Conservation (phyloP, 1,139 yeast species). For the Geotrichum reessii region DNA sequence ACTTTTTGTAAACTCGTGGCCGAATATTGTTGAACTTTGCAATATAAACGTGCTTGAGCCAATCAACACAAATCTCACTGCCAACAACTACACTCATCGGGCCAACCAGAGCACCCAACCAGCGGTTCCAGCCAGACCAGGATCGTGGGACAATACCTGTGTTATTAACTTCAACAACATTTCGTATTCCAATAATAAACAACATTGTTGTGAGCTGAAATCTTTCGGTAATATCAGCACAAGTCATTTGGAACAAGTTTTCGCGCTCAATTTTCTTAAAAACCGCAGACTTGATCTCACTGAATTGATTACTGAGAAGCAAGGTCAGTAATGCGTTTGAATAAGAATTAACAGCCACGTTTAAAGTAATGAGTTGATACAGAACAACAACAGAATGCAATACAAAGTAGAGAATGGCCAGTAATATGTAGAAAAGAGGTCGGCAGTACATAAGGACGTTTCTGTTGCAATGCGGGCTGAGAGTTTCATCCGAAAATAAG, state of each 20-base stretch:
- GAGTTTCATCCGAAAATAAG: conserved; percentile 40
- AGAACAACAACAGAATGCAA: conserved; percentile 70
- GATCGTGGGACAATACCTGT: conserved; percentile 41
- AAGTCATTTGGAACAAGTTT: conserved; percentile 80
- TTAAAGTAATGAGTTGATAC: conserved; percentile 80
- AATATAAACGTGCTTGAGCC: conserved; percentile 90
- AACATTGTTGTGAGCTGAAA: conserved; percentile 74
- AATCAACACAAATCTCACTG: conserved; percentile 82
- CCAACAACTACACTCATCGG: conserved; percentile 83
- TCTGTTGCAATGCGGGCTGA: conserved; percentile 13
- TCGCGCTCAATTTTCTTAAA: conserved; percentile 86
- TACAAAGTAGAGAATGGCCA: conserved; percentile 37
- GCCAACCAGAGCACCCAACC: conserved; percentile 66
- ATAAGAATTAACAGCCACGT: conserved; percentile 93
- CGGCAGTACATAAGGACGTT: conserved; percentile 12
- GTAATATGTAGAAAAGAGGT: conserved; percentile 23
- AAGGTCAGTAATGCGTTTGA: conserved; percentile 83
- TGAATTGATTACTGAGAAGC: conserved; percentile 80
- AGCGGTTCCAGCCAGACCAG: conserved; percentile 38
- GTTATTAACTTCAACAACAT: conserved; percentile 58
- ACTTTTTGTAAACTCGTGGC: conserved; percentile 68
- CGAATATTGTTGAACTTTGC: conserved; percentile 75
- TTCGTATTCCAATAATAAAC: conserved; percentile 71
- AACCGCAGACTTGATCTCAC: conserved; percentile 84
- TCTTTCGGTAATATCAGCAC: conserved; percentile 84